Base-by-base conservation (phyloP, 306 rosid genomes). In the Acmispon strigosus region DNA sequence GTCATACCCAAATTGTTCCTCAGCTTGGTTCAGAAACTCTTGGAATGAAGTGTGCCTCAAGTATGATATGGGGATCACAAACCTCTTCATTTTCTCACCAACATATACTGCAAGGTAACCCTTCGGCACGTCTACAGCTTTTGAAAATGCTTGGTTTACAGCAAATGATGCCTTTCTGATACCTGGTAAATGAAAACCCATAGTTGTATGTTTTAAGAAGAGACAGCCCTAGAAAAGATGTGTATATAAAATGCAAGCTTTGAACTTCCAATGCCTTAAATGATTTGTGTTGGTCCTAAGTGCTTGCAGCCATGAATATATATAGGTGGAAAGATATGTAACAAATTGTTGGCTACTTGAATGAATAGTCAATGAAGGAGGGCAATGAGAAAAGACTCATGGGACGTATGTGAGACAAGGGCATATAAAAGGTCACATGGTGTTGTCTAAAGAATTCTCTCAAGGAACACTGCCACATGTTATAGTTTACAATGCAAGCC, bases 381-480 rank as follows among this genome's bases (percentile, higher is more conserved):
- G 45, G 13, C 55, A 19, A 20, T 41, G 29, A 7, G 18, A 3
- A 48, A 11, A 39, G 59, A 27, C 10, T 45, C 44, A 34, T 56
- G 15, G 63, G 43, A 62, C 36, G 68, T 24, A 76, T 2, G 16
- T 5, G 10, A 74, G 77, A 82, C 80, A 69, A 54, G 60, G 56
- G n/a, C 62, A 62, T 16, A 17, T 53, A 48, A 14, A 42, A 2
- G 60, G 20, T 70, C 85, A 80, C 86, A 47, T 71, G 87, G 75
- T 53, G 54, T 60, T 71, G 78, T 77, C 64, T 16, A 7, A 18
- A 66, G 47, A 53, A 59, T 54, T 57, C 52, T 39, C 6, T 50
- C 13, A 41, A 34, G 45, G 13, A 55, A 27, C 60, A 75, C 15
- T 39, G 7, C 47, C 32, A 58, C 42, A 49, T 17, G 14, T 5